phyloP scores from a whole-genome alignment of 371 early-diverging fungal genomes.

The Rhizomucor pusillus region DNA sequence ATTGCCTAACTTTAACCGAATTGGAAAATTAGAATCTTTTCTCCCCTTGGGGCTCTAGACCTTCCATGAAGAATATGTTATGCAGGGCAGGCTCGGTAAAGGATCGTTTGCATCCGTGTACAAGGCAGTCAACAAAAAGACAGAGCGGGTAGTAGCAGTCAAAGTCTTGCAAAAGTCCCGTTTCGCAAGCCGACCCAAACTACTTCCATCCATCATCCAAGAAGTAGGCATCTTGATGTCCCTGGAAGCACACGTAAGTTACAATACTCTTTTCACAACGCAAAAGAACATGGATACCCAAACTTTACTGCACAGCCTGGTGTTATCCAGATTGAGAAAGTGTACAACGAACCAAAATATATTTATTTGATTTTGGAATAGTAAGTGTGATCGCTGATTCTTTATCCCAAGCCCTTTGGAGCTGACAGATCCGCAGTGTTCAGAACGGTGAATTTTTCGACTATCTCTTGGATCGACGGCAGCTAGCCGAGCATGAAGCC shows the following conservation, averaged over 20 bases:
- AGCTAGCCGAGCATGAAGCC: conserved; percentile 75
- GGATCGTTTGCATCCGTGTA: conserved; percentile 72
- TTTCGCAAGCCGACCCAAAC: conserved; percentile 44
- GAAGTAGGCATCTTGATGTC: conserved; percentile 76
- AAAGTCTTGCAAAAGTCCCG: conserved; percentile 60
- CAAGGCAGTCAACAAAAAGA: conserved; percentile 36
- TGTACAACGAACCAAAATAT: conserved; percentile 57
- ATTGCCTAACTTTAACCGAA: neutral
- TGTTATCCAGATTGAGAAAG: conserved; percentile 59
- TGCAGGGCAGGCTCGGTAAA: conserved; percentile 46
- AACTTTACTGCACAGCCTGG: conserved; percentile 35
- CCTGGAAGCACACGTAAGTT: conserved; percentile 61
- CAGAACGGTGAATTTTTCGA: conserved; percentile 93
- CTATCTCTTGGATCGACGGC: conserved; percentile 70
- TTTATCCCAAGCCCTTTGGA: neutral
- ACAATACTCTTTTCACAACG: no score
- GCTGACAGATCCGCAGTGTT: conserved; percentile 32
- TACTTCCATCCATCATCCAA: conserved; percentile 56
- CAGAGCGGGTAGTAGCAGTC: conserved; percentile 56
- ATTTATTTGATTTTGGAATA: conserved; percentile 71
- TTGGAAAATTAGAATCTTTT: neutral
- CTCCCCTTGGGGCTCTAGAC: conserved; percentile 30
- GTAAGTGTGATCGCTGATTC: conserved; percentile 30
- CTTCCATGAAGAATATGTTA: conserved; percentile 56
- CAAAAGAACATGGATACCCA: neutral